A percentile compares a stretch with the other conserved stretches of the same genome.
These are phyloP conservation scores for Sicyos edulis DNA, from an alignment of 306 rosid species.

Conservation along the genomic window DNA sequence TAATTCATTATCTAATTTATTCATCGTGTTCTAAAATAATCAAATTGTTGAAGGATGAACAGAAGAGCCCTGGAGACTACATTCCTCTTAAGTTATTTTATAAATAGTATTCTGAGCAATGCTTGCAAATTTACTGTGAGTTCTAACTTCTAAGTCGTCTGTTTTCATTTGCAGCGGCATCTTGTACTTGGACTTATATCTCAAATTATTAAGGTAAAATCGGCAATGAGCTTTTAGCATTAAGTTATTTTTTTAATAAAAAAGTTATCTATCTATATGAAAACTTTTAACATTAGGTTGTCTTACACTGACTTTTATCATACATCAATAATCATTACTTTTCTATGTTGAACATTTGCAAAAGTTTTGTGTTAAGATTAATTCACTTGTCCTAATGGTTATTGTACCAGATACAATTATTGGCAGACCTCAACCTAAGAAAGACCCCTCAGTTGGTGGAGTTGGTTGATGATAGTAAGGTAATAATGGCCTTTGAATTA, in stretches of 20 bases:
- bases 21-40: background rate
- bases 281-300: background rate
- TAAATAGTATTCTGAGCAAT: background rate
- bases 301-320: background rate
- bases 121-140: background rate
- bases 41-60: background rate
- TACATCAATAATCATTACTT: background rate
- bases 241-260: background rate
- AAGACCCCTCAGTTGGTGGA: conserved; percentile 95
- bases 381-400: conserved; percentile 4
- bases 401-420: conserved; percentile 68
- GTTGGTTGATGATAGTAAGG: conserved; percentile 85
- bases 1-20: background rate
- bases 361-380: background rate
- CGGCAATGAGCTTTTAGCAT: background rate
- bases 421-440: conserved; percentile 91
- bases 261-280: background rate
- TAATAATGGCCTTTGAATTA: conserved; percentile 27
- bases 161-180: conserved; percentile 75
- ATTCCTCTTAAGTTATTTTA: background rate
- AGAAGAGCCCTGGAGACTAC: background rate
- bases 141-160: conserved; percentile 6
- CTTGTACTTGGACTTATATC: conserved; percentile 92
- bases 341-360: background rate
- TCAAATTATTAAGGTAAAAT: conserved; percentile 88